Base-by-base conservation (phyloP, 192 early-diverging fungal species). In the Entrophospora sp. region DNA sequence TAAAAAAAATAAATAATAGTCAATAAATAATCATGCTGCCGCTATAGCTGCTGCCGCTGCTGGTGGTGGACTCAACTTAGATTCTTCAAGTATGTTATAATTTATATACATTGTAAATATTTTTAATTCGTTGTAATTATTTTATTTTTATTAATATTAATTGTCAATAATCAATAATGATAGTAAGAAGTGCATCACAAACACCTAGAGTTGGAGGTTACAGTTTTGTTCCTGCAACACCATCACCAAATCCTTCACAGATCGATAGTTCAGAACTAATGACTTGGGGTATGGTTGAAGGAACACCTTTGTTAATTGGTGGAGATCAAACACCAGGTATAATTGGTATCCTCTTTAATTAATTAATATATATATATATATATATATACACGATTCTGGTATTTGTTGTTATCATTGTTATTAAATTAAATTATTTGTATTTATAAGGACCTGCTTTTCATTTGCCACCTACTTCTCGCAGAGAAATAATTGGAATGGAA, bases 241-340 rank as follows among this genome's bases (percentile, higher is more conserved):
- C 91, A 0, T 68, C 80, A 2, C 71, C 81, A 2, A 77, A 71
- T 31, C 91, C 89, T 27, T 75, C 83, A 8, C 68, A 82, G 53
- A 63, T 93, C 30, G 86, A 86, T 38, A 83, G 81, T 16, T 73
- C 79, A 28, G 83, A 84, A 20, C 60, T 91, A 31, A 87, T 93
- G 86, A 93, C 91, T 18, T 93, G 90, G 90, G 90, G 91, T 40
- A 81, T 79, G 27, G 89, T 93, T 56, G 90, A 91, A 45, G 86
- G 85, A 12, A 90, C 87, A 5, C 91, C 91, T 1, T 46, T 91
- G 24, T 70, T 91, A 44, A 80, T 92, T 32, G 71, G 69, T 18
- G 77, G 77, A n/a, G 66, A 63, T 30, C 73, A 78, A 42, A 76
- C 77, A 45, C 77, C 77, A 30, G 74, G 74, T 49, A 71, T 37